phyloP scores from a whole-genome alignment of 257 asterid species.

The Cruciata laevipes region DNA sequence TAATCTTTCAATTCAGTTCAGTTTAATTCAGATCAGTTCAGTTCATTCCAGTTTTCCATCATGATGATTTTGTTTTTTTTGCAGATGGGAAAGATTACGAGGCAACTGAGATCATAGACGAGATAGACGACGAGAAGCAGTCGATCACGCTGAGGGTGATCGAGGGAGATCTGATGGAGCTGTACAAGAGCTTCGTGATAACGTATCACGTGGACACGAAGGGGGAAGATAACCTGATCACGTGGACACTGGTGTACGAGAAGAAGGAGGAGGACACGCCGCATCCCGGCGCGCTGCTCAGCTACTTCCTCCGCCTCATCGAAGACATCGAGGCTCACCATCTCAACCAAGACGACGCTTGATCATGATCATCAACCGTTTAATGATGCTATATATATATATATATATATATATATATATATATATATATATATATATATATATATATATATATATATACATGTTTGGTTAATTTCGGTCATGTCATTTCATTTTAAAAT shows the following conservation, averaged over 20 bases:
- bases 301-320: not conserved
- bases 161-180: slow-evolving; percentile 18
- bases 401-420: too few relatives aligned
- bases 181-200: slow-evolving; percentile 28
- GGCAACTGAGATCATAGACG: not conserved
- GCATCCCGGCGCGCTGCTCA: slow-evolving; percentile 16
- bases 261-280: slow-evolving; percentile 25
- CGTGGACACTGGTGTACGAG: slow-evolving; percentile 40
- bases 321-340: not conserved
- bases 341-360: not conserved
- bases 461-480: too few relatives aligned
- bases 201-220: slow-evolving; percentile 17
- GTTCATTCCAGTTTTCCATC: too few relatives aligned
- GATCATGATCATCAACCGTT: too few relatives aligned
- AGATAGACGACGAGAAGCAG: not conserved
- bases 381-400: too few relatives aligned
- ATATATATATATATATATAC: too few relatives aligned
- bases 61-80: too few relatives aligned
- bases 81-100: not conserved
- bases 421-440: too few relatives aligned
- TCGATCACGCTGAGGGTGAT: not conserved
- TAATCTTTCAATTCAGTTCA: too few relatives aligned
- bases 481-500: too few relatives aligned
- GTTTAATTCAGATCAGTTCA: too few relatives aligned
- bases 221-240: slow-evolving; percentile 26